These are phyloP conservation scores for Botryotinia calthae DNA, from an alignment of 2,329 filamentous ascomycete species.

Conservation along the genomic window DNA sequence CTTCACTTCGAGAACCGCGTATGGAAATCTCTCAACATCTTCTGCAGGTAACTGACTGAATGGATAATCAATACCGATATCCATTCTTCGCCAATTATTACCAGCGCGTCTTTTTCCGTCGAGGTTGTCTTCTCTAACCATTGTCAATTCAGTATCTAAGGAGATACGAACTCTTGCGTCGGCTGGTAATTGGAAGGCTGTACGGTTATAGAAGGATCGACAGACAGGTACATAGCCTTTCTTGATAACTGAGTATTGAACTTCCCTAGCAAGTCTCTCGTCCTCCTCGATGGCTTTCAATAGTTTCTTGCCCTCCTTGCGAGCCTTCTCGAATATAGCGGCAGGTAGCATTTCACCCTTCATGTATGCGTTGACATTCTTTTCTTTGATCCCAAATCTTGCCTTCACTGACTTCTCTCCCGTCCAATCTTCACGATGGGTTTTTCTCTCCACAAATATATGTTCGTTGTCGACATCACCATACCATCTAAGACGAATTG, in stretches of 20 bases:
- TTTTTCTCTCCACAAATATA: constrained; percentile 97
- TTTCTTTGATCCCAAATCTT: constrained; percentile 92
- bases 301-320: constrained; percentile 91
- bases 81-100: constrained; percentile 93
- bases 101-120: constrained; percentile 75
- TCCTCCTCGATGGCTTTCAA: constrained; percentile 88
- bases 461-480: constrained; percentile 93
- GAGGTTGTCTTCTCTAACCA: constrained; percentile 92
- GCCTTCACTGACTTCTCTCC: constrained; percentile 99
- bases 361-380: constrained; percentile 92
- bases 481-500: constrained; percentile 95
- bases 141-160: constrained; percentile 90
- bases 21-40: constrained; percentile 89
- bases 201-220: constrained; percentile 96
- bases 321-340: constrained; percentile 92
- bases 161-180: constrained; percentile 96
- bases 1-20: constrained; percentile 95
- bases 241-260: constrained; percentile 90
- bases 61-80: constrained; percentile 94
- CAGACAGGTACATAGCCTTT: constrained; percentile 86
- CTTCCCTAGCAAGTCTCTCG: constrained; percentile 83
- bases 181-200: constrained; percentile 93
- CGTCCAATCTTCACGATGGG: constrained; percentile 98
- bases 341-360: constrained; percentile 79
- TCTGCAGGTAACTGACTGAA: constrained; percentile 83